Evolutionary conservation across 106 monocot species (phyloP), one percentile per base, ranked within the genome.

Genomic region (Triglochin maritima): DNA sequence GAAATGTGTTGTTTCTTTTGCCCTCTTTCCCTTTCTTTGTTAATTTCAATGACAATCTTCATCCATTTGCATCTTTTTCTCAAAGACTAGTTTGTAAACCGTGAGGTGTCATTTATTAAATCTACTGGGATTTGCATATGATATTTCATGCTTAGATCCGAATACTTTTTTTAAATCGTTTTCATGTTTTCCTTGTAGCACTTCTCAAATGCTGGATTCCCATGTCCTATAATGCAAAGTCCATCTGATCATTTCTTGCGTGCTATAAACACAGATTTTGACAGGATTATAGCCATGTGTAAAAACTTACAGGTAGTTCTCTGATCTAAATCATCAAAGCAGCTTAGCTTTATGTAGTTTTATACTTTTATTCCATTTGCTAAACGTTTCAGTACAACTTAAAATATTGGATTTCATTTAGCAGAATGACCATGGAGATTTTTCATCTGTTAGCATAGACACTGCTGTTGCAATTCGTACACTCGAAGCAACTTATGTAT

Each of bases 251-350:
- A 98, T 68, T 98, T 98, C 69, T 64, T 98, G 50, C 91, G 92
- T 72, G 98, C 98, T 64, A 89, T 98, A 44, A 92, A 88, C 63
- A 89, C 98, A 17, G 88, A 98, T 59, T 98, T 98, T 81, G 98
- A 98, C 70, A 88, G 98, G 76, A 88, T 98, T 11, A 98, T 98
- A 79, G 88, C 92, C 9, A 98, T 98, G 92, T 98, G 96, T 78
- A 98, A 84, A 63, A 88, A 74, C 66, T 80, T 98, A 15, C 90
- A 98, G 88, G 96, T 88, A 91, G 70, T 48, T 69, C n/a, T 16
- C 14, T 46, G 4, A 2, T 29, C 29, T 29, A 29, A 29, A 29
- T 29, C 29, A 29, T 29, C 29, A 29, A 0, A 29, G 29, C 8
- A 64, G 9, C n/a, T 50, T 42, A 9, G 8, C 14, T 65, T 84